phyloP scores from a whole-genome alignment of 73 alveolate genomes.

The Halteria grandinella region DNA sequence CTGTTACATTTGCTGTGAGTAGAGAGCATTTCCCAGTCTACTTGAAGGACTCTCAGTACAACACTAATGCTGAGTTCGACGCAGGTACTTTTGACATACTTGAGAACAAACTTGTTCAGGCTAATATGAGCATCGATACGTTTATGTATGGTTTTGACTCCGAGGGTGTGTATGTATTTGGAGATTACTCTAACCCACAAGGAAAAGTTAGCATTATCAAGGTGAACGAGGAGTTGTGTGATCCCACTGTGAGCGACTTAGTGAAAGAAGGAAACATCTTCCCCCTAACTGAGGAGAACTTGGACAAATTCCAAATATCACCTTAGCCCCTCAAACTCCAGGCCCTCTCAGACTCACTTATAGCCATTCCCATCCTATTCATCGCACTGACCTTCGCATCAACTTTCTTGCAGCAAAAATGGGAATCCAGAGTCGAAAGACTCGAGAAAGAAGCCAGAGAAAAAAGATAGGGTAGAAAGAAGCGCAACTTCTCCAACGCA shows the following conservation, averaged over 20 bases:
- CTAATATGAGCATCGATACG: constrained; percentile 9
- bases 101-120: constrained; percentile 18
- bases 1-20: constrained; percentile 37
- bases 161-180: constrained; percentile 41
- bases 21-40: constrained; percentile 63
- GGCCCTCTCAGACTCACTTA: not conserved
- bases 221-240: not conserved
- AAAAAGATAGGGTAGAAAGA: constrained; percentile 30
- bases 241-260: constrained; percentile 14
- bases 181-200: constrained; percentile 17
- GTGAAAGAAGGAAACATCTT: not conserved
- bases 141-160: constrained; percentile 21
- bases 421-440: constrained; percentile 3
- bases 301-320: not conserved
- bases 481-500: constrained; percentile 46
- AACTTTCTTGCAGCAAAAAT: not conserved
- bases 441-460: constrained; percentile 14
- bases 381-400: not conserved
- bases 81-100: constrained; percentile 37
- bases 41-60: constrained; percentile 27
- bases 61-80: constrained; percentile 57
- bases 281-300: constrained; percentile 35
- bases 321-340: not conserved
- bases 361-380: constrained; percentile 2
- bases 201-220: no score